A percentile compares a stretch with the other conserved stretches of the same genome.
Conservation (phyloP, 2,329 filamentous ascomycete species). For the Sporothrix pallida region DNA sequence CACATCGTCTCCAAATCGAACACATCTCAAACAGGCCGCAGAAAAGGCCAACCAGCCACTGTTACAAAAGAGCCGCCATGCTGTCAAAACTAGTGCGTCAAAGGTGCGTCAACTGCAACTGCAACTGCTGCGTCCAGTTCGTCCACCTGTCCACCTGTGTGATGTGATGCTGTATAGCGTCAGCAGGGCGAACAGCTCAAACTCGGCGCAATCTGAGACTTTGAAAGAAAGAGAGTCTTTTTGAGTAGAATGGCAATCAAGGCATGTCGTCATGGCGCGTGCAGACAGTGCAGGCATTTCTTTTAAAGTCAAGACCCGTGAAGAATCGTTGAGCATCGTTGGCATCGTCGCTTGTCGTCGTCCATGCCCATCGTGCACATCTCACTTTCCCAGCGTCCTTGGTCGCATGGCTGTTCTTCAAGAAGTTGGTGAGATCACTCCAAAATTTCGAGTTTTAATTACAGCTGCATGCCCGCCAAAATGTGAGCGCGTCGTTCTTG, state of each 20-base stretch:
- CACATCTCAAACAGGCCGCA: constrained; percentile 12
- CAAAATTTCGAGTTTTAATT: background rate
- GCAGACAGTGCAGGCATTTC: background rate
- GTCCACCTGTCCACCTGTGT: too few relatives aligned
- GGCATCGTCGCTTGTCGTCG: background rate
- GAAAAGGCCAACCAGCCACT: background rate
- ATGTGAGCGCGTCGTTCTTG: background rate
- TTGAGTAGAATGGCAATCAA: too few relatives aligned
- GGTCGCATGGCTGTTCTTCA: background rate
- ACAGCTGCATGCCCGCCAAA: background rate
- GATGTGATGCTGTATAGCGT: background rate
- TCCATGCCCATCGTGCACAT: background rate
- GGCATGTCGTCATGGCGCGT: constrained; percentile 23
- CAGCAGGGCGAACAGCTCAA: background rate
- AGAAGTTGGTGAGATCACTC: background rate
- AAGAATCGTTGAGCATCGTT: background rate
- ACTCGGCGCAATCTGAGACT: background rate
- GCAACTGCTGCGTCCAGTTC: too few relatives aligned
- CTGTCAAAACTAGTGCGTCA: too few relatives aligned
- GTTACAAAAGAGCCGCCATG: too few relatives aligned
- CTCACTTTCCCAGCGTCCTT: background rate
- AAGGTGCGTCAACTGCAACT: too few relatives aligned
- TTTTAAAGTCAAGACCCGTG: background rate
- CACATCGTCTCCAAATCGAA: too few relatives aligned
- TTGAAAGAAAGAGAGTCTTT: background rate